phyloP scores from a whole-genome alignment of 2,329 filamentous ascomycete species.

The Xylaria arbuscula region DNA sequence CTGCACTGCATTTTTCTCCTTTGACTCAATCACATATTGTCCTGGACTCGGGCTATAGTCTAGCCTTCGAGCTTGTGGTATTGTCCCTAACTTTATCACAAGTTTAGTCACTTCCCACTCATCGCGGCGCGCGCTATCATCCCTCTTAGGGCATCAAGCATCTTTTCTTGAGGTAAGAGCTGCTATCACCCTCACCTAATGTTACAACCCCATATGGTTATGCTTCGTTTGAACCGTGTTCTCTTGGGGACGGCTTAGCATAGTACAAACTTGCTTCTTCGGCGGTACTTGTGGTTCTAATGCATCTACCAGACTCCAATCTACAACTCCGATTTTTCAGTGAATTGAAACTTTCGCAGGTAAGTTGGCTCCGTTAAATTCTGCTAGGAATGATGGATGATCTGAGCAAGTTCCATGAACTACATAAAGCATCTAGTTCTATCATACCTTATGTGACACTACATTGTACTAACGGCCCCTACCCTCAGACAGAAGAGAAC shows the following conservation, averaged over 20 bases:
- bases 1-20: neutral
- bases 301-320: neutral
- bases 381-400: no score
- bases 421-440: neutral
- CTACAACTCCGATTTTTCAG: no score
- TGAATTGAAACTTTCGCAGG: neutral
- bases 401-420: neutral
- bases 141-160: neutral
- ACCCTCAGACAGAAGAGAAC: neutral
- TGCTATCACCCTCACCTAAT: neutral
- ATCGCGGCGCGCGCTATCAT: neutral
- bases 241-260: neutral
- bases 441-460: neutral
- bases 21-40: neutral
- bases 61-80: neutral
- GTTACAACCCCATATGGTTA: neutral
- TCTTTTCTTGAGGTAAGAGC: neutral
- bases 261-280: neutral
- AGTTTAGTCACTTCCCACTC: neutral
- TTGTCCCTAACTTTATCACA: neutral
- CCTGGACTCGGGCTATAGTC: neutral
- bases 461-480: neutral
- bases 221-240: neutral
- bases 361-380: neutral
- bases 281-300: neutral